phyloP scores from a whole-genome alignment of 345 rosid genomes.

The Euclidium syriacum region DNA sequence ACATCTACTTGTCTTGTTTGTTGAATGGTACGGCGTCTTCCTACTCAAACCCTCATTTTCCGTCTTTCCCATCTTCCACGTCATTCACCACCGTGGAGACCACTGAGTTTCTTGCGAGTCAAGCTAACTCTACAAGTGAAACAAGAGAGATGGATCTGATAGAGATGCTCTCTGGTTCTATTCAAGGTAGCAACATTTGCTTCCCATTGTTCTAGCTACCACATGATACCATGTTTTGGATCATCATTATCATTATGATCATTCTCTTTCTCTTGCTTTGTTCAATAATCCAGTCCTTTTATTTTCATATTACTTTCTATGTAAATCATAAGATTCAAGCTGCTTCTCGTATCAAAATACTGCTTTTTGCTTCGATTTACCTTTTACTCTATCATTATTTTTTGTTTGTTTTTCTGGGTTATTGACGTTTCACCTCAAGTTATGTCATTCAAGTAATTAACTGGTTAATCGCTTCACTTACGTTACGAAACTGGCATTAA shows the following conservation, averaged over 20 bases:
- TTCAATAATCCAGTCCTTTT: background rate
- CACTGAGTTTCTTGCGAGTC: conserved; percentile 23
- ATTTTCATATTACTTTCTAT: background rate
- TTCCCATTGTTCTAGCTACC: conserved; percentile 20
- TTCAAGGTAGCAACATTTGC: conserved; percentile 27
- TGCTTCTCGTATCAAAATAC: conserved; percentile 5
- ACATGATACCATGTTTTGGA: conserved; percentile 13
- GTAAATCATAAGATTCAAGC: background rate
- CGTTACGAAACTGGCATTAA: conserved; percentile 9
- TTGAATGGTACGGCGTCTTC: conserved; percentile 45
- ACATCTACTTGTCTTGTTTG: conserved; percentile 50
- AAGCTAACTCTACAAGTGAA: conserved; percentile 27
- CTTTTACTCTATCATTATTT: background rate
- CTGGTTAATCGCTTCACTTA: conserved; percentile 2
- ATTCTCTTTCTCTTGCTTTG: background rate
- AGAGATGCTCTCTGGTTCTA: conserved; percentile 79
- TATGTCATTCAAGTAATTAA: conserved; percentile 2
- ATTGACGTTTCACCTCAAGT: conserved; percentile 1
- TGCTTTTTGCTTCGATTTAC: background rate
- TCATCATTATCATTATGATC: conserved; percentile 4
- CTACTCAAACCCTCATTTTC: conserved; percentile 13
- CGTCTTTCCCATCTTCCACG: conserved; percentile 15
- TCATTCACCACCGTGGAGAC: conserved; percentile 15
- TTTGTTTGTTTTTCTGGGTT: background rate
- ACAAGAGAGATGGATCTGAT: conserved; percentile 84